Percentiles rank a stretch among this genome's conserved stretches.
Conservation (phyloP, 352 stramenopile species). For the Globisporangium cystogenes region DNA sequence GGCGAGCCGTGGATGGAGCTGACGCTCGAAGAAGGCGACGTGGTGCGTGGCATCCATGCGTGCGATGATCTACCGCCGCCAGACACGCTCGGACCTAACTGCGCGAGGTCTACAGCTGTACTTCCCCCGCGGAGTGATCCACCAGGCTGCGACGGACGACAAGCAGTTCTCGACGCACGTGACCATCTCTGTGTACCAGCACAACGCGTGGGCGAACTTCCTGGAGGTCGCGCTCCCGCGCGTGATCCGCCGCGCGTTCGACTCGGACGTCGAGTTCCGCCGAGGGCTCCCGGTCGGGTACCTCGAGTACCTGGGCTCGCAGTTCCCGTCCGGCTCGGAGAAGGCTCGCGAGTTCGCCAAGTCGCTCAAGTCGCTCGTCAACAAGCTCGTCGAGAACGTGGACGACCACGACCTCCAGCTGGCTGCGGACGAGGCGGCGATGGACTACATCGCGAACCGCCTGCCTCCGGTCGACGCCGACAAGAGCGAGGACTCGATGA, state of each 20-base stretch:
- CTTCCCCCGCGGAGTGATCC: conserved; percentile 76
- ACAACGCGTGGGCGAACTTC: conserved; percentile 87
- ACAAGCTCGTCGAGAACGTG: conserved; percentile 43
- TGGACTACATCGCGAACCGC: conserved; percentile 74
- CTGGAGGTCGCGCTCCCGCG: conserved; percentile 72
- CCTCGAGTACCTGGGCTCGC: conserved; percentile 64
- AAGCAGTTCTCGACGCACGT: conserved; percentile 83
- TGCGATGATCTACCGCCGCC: neutral
- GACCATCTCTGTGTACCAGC: conserved; percentile 86
- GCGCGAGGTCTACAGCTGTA: conserved; percentile 37
- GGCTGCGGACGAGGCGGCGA: conserved; percentile 65
- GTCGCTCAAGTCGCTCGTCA: conserved; percentile 42
- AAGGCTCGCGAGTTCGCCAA: conserved; percentile 46
- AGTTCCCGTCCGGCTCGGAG: conserved; percentile 34
- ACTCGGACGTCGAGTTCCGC: conserved; percentile 68
- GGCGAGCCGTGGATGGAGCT: conserved; percentile 79
- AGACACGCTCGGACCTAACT: neutral
- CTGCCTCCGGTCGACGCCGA: conserved; percentile 35
- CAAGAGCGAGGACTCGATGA: conserved; percentile 8
- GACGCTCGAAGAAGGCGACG: conserved; percentile 74
- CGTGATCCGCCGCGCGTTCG: conserved; percentile 74
- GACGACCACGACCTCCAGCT: conserved; percentile 50
- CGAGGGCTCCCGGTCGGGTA: conserved; percentile 69
- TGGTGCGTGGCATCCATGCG: conserved; percentile 21
- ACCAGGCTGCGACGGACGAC: conserved; percentile 74